Evolutionary conservation across 225 moss, liverwort and hornwort species (phyloP).

Genomic region (Polytrichum formosum): DNA sequence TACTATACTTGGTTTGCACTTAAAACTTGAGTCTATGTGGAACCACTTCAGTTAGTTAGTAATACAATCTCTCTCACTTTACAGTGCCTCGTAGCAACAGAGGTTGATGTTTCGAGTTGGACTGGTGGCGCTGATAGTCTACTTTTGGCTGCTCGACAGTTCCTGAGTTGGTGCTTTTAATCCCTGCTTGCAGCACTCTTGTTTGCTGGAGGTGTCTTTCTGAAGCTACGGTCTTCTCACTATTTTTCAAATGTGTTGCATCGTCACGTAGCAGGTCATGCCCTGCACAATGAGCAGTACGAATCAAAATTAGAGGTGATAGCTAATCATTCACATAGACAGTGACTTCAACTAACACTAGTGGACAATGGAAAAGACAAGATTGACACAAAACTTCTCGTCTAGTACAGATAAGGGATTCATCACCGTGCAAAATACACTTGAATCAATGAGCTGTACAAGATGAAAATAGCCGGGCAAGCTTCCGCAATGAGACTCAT

Average conservation of each 20-base stretch:
- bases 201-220: conserved; percentile 12
- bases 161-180: not conserved
- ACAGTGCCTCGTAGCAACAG: conserved; percentile 3
- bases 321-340: not conserved
- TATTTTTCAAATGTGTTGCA: not conserved
- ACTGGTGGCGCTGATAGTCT: not conserved
- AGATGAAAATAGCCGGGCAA: not conserved
- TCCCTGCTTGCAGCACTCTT: not conserved
- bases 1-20: too few relatives aligned
- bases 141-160: too few relatives aligned
- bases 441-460: not conserved
- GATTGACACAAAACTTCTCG: too few relatives aligned
- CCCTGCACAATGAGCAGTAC: not conserved
- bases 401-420: not conserved
- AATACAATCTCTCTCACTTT: not conserved
- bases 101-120: not conserved
- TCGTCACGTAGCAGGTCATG: not conserved
- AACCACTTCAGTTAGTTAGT: not conserved
- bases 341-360: not conserved
- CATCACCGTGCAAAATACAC: not conserved
- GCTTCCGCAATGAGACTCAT: too few relatives aligned
- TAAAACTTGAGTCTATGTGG: too few relatives aligned
- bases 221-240: not conserved
- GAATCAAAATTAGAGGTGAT: not conserved
- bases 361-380: too few relatives aligned